Conservation (phyloP, 345 rosid genomes). For the Erucastrum elatum region DNA sequence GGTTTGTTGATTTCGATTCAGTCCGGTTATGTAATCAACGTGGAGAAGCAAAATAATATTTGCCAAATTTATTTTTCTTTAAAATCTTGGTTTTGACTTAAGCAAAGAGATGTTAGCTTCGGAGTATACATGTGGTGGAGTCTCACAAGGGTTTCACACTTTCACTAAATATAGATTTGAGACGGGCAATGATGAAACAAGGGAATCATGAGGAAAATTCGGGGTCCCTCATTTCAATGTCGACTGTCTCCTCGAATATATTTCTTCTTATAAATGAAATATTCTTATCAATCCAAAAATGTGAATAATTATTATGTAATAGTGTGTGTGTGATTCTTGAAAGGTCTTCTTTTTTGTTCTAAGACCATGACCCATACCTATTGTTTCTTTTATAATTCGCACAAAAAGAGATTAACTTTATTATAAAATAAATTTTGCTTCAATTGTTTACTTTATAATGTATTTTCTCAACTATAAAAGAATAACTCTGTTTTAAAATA, state of each 20-base stretch:
- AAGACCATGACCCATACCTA: too few relatives aligned
- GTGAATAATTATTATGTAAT: constrained; percentile 25
- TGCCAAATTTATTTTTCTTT: not conserved
- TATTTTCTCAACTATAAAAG: too few relatives aligned
- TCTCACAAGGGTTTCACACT: constrained; percentile 38
- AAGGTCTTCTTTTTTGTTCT: constrained; percentile 18
- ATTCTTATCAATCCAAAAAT: constrained; percentile 35
- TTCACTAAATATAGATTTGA: constrained; percentile 35
- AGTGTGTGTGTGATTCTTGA: constrained; percentile 25
- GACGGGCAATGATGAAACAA: constrained; percentile 38
- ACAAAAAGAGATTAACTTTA: too few relatives aligned
- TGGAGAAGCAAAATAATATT: too few relatives aligned
- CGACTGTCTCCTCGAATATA: constrained; percentile 28
- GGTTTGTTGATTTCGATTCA: too few relatives aligned
- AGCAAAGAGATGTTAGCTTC: constrained; percentile 12
- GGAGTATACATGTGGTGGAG: constrained; percentile 38
- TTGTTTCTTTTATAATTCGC: too few relatives aligned
- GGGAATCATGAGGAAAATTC: constrained; percentile 31
- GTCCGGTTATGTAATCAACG: too few relatives aligned
- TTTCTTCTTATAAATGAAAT: not conserved
- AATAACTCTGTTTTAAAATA: too few relatives aligned
- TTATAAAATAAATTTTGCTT: too few relatives aligned
- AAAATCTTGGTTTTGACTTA: not conserved
- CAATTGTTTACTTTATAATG: too few relatives aligned
- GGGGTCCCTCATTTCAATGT: constrained; percentile 40